phyloP scores from a whole-genome alignment of 345 rosid species.

The Eucalyptus urophylla region DNA sequence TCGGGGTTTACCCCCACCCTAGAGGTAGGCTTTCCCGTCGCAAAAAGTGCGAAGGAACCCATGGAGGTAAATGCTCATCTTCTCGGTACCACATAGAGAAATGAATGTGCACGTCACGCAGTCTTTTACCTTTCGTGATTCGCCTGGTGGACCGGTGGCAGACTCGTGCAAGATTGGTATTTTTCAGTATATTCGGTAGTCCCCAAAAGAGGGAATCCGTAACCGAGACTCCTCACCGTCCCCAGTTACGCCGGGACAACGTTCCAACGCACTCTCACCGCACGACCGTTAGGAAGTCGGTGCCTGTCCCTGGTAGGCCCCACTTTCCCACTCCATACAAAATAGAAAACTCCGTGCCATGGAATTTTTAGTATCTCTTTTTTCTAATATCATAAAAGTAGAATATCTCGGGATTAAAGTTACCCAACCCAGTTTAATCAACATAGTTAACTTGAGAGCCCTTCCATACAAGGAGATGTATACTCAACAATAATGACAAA shows the following conservation, averaged over 20 bases:
- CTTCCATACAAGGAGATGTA: not conserved
- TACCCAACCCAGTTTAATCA: not conserved
- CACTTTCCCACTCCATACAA: not conserved
- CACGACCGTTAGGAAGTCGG: constrained; percentile 29
- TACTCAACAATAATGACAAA: too few species aligned
- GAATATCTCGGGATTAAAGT: not conserved
- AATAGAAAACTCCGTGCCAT: not conserved
- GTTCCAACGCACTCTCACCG: not conserved
- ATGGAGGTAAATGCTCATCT: not conserved
- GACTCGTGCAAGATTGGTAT: not conserved
- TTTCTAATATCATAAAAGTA: not conserved
- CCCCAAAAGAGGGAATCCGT: not conserved
- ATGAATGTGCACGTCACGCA: not conserved
- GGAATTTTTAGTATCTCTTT: not conserved
- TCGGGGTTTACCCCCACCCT: not conserved
- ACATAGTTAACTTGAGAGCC: not conserved
- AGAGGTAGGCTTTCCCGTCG: not conserved
- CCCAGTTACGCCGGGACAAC: not conserved
- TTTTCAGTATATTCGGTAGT: not conserved
- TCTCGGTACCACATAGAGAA: not conserved
- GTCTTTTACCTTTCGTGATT: not conserved
- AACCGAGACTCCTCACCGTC: not conserved
- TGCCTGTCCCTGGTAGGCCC: constrained; percentile 9
- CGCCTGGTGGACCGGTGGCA: not conserved
- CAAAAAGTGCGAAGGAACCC: not conserved